Conservation (phyloP, 305 asterid genomes). For the Coffea humblotiana region DNA sequence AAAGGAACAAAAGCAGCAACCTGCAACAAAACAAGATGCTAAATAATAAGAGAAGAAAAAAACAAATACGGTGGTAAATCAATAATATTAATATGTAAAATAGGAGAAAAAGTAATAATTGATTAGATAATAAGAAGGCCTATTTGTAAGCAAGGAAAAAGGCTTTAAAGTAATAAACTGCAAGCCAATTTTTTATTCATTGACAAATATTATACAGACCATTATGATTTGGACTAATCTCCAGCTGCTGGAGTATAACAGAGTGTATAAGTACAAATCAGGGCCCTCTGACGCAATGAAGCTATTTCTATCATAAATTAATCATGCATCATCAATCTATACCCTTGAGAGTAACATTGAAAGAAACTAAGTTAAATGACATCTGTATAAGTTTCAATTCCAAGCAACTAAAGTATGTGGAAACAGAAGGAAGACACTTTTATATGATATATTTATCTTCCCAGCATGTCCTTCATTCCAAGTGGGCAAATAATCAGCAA, state of each 20-base stretch:
- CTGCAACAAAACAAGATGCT: conserved; percentile 36
- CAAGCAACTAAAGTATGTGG: background rate
- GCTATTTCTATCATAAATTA: background rate
- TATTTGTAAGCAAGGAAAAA: too few species aligned
- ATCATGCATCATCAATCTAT: too few species aligned
- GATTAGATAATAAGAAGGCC: too few species aligned
- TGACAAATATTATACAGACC: too few species aligned
- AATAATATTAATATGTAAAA: conserved; percentile 8
- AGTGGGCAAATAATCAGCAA: too few species aligned
- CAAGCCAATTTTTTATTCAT: background rate
- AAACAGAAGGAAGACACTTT: background rate
- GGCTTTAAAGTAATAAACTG: too few species aligned
- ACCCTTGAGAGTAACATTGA: too few species aligned
- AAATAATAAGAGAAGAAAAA: conserved; percentile 4
- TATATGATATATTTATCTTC: too few species aligned
- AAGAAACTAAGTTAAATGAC: too few species aligned
- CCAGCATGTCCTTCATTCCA: too few species aligned
- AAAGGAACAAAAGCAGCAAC: conserved; percentile 66
- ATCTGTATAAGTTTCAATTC: background rate
- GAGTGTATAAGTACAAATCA: background rate
- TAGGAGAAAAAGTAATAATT: background rate
- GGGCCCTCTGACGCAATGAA: background rate
- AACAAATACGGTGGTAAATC: conserved; percentile 11
- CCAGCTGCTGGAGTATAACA: background rate
- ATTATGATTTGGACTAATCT: background rate